Percentiles rank a stretch among this genome's conserved stretches.
Evolutionary conservation across 176 grass and related monocot species (phyloP).

Genomic region (Lolium rigidum): DNA sequence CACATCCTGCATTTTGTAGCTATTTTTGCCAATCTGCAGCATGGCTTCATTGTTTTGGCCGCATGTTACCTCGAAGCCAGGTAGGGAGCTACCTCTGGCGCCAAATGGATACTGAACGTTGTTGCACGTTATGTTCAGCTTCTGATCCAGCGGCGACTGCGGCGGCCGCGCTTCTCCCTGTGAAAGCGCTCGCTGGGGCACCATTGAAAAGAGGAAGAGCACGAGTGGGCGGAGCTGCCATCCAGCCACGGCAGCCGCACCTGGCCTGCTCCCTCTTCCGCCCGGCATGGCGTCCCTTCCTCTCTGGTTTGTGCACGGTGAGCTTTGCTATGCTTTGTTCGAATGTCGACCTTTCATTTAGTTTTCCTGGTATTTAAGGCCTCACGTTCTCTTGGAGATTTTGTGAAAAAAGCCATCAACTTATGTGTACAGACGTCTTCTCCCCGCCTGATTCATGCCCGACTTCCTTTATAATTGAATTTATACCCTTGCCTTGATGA

Average conservation of each 20-base stretch:
- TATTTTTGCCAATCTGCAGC: background rate
- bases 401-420: background rate
- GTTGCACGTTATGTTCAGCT: conserved; percentile 10
- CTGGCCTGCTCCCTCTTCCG: background rate
- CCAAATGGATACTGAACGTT: conserved; percentile 8
- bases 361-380: background rate
- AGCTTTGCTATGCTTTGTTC: background rate
- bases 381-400: background rate
- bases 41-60: conserved; percentile 10
- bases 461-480: background rate
- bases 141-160: background rate
- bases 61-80: conserved; percentile 33
- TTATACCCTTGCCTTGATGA: too few relatives aligned
- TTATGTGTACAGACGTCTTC: background rate
- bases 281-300: background rate
- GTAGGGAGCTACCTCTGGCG: rapidly evolving
- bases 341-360: background rate
- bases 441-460: background rate
- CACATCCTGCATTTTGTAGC: background rate
- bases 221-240: background rate
- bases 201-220: conserved; percentile 5
- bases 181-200: background rate
- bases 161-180: background rate
- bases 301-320: background rate
- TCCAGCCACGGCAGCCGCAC: background rate